Evolutionary conservation across 108 stramenopile genomes (phyloP).

Genomic region (Skeletonema menzelii): DNA sequence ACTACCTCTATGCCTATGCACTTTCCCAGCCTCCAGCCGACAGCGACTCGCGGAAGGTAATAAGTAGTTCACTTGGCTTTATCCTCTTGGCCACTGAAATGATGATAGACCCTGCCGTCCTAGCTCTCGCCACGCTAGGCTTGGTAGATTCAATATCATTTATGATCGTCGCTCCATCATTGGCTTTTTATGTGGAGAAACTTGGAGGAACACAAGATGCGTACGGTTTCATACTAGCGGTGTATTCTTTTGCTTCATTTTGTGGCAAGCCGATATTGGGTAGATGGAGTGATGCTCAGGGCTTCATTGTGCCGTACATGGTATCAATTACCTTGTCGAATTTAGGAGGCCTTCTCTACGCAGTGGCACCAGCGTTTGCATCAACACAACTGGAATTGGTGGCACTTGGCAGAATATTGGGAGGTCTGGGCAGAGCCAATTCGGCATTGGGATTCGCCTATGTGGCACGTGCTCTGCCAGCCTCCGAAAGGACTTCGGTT

Average conservation of each 20-base stretch:
- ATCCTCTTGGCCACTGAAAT: no score
- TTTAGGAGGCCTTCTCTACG: constrained; percentile 63
- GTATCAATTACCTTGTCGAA: constrained; percentile 43
- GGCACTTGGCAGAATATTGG: constrained; percentile 56
- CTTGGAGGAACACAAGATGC: constrained; percentile 65
- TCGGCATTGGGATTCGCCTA: constrained; percentile 71
- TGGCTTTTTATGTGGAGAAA: constrained; percentile 72
- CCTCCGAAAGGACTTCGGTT: constrained; percentile 51
- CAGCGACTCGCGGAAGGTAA: no score
- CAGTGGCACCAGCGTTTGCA: constrained; percentile 45
- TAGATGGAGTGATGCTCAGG: constrained; percentile 50
- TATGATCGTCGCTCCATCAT: constrained; percentile 74
- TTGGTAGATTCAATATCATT: constrained; percentile 69
- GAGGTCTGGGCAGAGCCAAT: constrained; percentile 69
- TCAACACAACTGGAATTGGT: constrained; percentile 44
- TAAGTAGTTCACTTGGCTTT: no score
- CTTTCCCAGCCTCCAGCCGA: no score
- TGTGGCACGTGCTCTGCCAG: constrained; percentile 51
- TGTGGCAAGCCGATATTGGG: constrained; percentile 74
- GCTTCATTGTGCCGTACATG: constrained; percentile 60
- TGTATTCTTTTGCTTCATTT: constrained; percentile 66
- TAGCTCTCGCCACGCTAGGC: constrained; percentile 51
- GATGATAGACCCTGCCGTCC: constrained; percentile 21
- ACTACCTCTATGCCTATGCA: no score
- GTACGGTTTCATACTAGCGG: constrained; percentile 63